Evolutionary conservation across 164 flowering plant species (phyloP).

Genomic region (Tetrastigma voinierianum): DNA sequence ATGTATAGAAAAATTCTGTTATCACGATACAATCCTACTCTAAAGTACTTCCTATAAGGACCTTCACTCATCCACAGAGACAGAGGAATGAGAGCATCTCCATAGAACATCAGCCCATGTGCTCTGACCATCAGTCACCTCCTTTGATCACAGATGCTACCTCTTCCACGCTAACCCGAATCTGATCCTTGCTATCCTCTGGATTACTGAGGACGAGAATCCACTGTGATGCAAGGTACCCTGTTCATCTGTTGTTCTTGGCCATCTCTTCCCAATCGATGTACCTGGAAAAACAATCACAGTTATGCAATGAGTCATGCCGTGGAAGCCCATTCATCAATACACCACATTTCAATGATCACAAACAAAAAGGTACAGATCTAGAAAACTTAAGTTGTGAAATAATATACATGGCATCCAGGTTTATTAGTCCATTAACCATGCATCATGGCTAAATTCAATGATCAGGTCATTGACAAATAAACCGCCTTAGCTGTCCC

Average conservation of each 20-base stretch:
- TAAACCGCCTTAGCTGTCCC: too few species aligned
- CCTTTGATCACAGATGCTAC: constrained; percentile 84
- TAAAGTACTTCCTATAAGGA: too few species aligned
- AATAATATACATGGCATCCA: too few species aligned
- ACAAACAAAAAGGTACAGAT: too few species aligned
- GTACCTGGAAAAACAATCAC: constrained; percentile 50
- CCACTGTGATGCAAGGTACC: constrained; percentile 98
- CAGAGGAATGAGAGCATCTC: constrained; percentile 64
- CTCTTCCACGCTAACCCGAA: constrained; percentile 69
- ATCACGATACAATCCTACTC: too few species aligned
- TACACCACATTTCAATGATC: too few species aligned
- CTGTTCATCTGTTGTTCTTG: constrained; percentile 99
- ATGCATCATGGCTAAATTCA: too few species aligned
- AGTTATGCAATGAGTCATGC: background rate
- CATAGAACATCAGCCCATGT: constrained; percentile 74
- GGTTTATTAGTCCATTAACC: too few species aligned
- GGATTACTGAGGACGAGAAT: constrained; percentile 74
- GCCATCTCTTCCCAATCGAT: constrained; percentile 94
- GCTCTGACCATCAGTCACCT: constrained; percentile 74
- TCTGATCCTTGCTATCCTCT: constrained; percentile 92
- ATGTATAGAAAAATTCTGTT: too few species aligned
- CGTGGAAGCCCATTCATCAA: too few species aligned
- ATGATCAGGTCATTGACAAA: too few species aligned
- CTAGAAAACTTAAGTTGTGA: too few species aligned
- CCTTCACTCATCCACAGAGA: constrained; percentile 35